These are phyloP conservation scores for Sporothrix humicola DNA, from an alignment of 2,329 filamentous ascomycete species.

Conservation along the genomic window DNA sequence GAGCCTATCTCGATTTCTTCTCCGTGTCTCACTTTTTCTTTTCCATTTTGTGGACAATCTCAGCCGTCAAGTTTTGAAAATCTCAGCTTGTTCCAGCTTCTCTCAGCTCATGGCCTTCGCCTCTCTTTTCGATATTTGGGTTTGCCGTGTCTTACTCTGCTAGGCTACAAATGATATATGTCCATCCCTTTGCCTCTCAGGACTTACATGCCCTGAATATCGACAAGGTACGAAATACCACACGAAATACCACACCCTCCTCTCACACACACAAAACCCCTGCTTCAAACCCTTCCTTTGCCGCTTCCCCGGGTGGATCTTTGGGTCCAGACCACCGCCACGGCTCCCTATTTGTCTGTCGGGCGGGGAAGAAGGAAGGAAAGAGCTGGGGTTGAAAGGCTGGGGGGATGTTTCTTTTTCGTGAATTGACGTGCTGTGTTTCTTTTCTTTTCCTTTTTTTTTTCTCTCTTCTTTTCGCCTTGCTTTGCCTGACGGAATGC, in stretches of 20 bases:
- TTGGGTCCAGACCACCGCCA: neutral
- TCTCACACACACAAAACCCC: neutral
- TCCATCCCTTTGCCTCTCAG: neutral
- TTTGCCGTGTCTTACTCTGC: neutral
- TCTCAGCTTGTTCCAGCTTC: neutral
- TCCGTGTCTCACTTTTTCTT: neutral
- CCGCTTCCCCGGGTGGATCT: neutral
- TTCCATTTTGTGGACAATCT: neutral
- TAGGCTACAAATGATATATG: too few species aligned
- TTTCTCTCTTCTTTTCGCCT: neutral
- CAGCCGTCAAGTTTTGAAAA: neutral
- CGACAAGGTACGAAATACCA: too few species aligned
- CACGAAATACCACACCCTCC: neutral
- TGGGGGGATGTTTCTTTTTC: neutral
- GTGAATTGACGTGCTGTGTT: too few species aligned
- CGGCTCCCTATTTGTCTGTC: conserved; percentile 1
- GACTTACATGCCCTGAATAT: neutral
- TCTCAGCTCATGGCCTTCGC: neutral
- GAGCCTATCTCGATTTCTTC: neutral
- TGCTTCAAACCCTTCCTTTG: neutral
- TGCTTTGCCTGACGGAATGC: neutral
- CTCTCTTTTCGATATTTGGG: neutral
- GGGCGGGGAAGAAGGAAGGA: neutral
- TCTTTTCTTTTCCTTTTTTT: neutral
- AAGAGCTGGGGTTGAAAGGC: neutral